Base-by-base conservation (phyloP, 2,329 filamentous ascomycete genomes). In the Aspergillus sp. region DNA sequence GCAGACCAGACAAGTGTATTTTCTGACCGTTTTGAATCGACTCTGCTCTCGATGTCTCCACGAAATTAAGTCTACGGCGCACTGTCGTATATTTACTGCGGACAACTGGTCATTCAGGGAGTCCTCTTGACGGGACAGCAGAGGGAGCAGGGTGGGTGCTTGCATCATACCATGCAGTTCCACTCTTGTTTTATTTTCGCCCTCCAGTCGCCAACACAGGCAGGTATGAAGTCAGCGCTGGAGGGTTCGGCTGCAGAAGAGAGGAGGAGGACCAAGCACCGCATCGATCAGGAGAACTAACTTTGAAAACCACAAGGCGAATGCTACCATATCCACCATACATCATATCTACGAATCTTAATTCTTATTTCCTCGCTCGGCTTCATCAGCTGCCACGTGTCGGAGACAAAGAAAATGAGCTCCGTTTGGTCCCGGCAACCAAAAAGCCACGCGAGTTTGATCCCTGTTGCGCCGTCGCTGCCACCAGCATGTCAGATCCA, bases 381-480 rank as follows among this genome's bases (percentile, higher is more conserved):
- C 31, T 24, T 48, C 41, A 33, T 52, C 50, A 39, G 19, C 21
- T 41, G 56, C 59, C 59, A 61, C 59, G 59, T 61, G 59, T 54
- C 17, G 41, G 43, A 23, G 31, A 50, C 49, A 56, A 44, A 33
- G 33, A 21, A 52, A 51, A 19, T n/a, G 39, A n/a, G 40, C 41
- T 45, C 51, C 46, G 47, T 57, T 19, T 49, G 49, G 57, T 33
- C 43, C 46, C 48, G 39, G 43, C 48, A 51, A 4, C 21, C 39
- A 47, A 39, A 31, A 52, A 52, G 52, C 56, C 54, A 60, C 60
- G 57, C 55, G 57, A 60, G 54, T 27, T 27, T 56, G 50, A 54
- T 51, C 56, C 44, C 33, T 56, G 41, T 45, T 45, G 9, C 17
- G 55, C 51, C 35, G 48, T 8, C 31, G 14, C 31, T 23, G 24